Evolutionary conservation across 352 stramenopile genomes (phyloP).

Genomic region (Phytopythium delawarense): DNA sequence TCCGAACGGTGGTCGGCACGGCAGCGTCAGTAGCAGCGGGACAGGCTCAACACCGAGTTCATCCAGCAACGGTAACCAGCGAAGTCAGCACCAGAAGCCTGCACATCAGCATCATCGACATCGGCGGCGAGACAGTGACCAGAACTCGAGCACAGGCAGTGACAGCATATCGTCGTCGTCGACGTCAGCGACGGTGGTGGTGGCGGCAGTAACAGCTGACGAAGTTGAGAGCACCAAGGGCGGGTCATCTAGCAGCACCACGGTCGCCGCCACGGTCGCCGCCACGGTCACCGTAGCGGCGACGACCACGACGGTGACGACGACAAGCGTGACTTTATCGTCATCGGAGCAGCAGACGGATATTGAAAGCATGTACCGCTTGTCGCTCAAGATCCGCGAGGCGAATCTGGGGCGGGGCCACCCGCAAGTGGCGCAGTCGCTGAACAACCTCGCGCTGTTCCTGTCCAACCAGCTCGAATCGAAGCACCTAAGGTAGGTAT

Average conservation of each 20-base stretch:
- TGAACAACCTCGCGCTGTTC: conserved; percentile 80
- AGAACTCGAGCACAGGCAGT: conserved; percentile 25
- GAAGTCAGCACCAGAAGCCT: not conserved
- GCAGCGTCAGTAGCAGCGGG: not conserved
- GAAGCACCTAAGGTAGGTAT: conserved; percentile 38
- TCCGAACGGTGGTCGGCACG: conserved; percentile 4
- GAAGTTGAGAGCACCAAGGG: conserved; percentile 9
- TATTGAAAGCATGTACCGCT: conserved; percentile 70
- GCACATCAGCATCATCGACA: not conserved
- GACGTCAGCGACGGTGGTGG: not conserved
- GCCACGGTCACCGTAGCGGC: not conserved
- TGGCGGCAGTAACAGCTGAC: conserved; percentile 11
- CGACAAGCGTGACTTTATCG: not conserved
- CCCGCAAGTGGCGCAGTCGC: conserved; percentile 70
- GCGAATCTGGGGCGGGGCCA: conserved; percentile 58
- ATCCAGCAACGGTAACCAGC: not conserved
- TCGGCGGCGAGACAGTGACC: conserved; percentile 6
- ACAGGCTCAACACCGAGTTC: not conserved
- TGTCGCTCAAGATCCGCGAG: conserved; percentile 75
- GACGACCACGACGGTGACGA: not conserved
- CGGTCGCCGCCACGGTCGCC: not conserved
- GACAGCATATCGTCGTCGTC: conserved; percentile 15
- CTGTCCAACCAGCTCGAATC: conserved; percentile 61
- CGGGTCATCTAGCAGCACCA: conserved; percentile 2
- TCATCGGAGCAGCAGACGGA: conserved; percentile 29